These are phyloP conservation scores for Aspergillus sparsus DNA, from an alignment of 495 filamentous ascomycete species.

Conservation along the genomic window DNA sequence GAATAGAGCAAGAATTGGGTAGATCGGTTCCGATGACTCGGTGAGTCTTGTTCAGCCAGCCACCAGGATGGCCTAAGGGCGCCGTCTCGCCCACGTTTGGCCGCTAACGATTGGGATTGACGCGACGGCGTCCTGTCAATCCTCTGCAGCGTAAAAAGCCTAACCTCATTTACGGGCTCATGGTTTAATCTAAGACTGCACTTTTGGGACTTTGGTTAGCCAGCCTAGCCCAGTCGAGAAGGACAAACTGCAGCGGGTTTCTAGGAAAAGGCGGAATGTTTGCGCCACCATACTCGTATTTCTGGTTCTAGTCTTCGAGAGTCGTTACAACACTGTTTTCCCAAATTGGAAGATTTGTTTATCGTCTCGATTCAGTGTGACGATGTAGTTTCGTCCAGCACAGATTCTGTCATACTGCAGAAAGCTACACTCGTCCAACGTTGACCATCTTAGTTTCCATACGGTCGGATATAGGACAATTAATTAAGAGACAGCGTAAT, in stretches of 20 bases:
- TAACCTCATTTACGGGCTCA: not conserved
- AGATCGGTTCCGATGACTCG: not conserved
- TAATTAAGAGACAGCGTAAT: not conserved
- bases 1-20: not conserved
- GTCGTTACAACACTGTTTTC: not conserved
- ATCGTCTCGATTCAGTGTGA: not conserved
- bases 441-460: not conserved
- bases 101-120: not conserved
- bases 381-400: not conserved
- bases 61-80: not conserved
- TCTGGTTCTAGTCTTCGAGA: not conserved
- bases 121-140: constrained; percentile 14
- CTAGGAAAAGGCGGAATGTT: not conserved
- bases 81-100: not conserved
- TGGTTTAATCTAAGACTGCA: not conserved
- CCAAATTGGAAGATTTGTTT: not conserved
- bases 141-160: constrained; percentile 14
- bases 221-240: not conserved
- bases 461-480: not conserved
- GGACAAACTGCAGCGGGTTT: constrained; percentile 1
- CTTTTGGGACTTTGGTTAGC: not conserved
- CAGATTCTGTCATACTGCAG: not conserved
- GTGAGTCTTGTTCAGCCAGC: constrained; percentile 17
- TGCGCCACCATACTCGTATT: not conserved
- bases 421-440: not conserved